Conservation (phyloP, 306 rosid species). For the Macrotyloma uniflorum region DNA sequence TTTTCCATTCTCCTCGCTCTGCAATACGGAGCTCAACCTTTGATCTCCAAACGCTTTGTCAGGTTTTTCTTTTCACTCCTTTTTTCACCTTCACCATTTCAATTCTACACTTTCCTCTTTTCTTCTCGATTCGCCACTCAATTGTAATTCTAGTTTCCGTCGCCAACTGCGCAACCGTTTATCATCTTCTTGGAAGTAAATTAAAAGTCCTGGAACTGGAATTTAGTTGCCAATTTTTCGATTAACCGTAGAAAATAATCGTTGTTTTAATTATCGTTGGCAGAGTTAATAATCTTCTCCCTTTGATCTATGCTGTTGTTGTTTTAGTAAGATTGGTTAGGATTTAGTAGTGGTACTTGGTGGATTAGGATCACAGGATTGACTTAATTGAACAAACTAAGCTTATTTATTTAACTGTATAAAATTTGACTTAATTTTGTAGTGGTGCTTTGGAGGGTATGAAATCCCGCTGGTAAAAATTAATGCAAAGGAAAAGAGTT, state of each 20-base stretch:
- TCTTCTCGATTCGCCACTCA: neutral
- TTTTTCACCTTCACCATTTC: neutral
- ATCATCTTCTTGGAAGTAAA: neutral
- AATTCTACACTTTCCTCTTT: neutral
- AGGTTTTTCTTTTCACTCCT: slow-evolving; percentile 44
- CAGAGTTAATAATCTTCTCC: slow-evolving; percentile 1
- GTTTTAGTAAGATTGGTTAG: neutral
- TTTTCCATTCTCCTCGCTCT: slow-evolving; percentile 81
- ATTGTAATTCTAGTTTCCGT: neutral
- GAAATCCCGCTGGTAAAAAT: neutral
- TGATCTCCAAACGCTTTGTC: slow-evolving; percentile 82
- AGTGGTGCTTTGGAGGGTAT: slow-evolving; percentile 18
- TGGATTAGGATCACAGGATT: neutral
- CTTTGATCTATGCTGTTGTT: neutral
- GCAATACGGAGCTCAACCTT: slow-evolving; percentile 96
- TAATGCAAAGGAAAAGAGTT: neutral
- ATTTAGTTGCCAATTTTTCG: slow-evolving; percentile 5
- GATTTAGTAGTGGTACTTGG: neutral
- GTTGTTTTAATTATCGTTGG: neutral
- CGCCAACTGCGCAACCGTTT: neutral
- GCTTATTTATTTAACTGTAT: neutral
- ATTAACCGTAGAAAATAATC: neutral
- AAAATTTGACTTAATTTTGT: no score
- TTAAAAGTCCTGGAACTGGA: neutral
- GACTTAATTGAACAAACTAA: slow-evolving; percentile 13